Conservation (phyloP, 306 rosid genomes). For the Cotoneaster glaucophyllus region DNA sequence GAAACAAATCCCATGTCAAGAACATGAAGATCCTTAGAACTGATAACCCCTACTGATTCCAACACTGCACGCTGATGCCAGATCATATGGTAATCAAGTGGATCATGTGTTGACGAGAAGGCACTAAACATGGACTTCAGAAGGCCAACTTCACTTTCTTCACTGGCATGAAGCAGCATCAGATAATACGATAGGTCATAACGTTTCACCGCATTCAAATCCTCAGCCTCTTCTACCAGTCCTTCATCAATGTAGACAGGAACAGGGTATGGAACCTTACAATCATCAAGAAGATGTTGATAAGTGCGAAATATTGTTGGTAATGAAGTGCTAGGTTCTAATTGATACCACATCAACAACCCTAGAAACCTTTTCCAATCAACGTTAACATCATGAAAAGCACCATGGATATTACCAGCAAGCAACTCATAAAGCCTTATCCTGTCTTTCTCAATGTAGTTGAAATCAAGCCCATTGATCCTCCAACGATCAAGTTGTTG, state of each 20-base stretch:
- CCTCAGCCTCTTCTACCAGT: conserved; percentile 39
- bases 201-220: conserved; percentile 34
- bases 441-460: conserved; percentile 81
- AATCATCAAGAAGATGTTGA: conserved; percentile 61
- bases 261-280: conserved; percentile 81
- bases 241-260: conserved; percentile 82
- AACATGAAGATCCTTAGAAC: conserved; percentile 76
- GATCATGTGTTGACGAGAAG: conserved; percentile 82
- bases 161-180: conserved; percentile 86
- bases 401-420: conserved; percentile 66
- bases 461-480: conserved; percentile 77
- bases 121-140: conserved; percentile 84
- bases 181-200: conserved; percentile 87
- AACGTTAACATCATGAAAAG: conserved; percentile 49
- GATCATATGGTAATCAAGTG: conserved; percentile 94
- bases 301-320: conserved; percentile 63
- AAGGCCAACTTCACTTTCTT: conserved; percentile 44
- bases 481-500: conserved; percentile 84
- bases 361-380: conserved; percentile 98
- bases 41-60: conserved; percentile 85
- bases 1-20: conserved; percentile 85
- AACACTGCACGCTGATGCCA: conserved; percentile 89
- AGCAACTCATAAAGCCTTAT: conserved; percentile 77
- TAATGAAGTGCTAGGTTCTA: conserved; percentile 67
- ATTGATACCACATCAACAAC: conserved; percentile 77